Conservation (phyloP, 1,139 yeast genomes). For the Yamadazyma spencermartinsiae region DNA sequence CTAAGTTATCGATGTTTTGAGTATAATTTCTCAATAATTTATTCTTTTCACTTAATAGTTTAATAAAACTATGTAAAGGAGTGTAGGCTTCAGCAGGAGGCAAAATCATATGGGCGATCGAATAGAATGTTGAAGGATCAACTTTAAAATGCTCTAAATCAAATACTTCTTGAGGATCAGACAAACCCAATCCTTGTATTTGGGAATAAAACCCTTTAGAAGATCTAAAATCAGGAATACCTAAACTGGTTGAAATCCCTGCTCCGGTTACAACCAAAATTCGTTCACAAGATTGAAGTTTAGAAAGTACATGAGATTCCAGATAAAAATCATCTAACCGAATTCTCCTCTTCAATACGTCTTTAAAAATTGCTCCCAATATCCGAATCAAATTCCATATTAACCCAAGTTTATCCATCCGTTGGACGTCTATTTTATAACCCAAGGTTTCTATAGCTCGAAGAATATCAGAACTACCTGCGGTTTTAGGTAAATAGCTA, state of each 20-base stretch:
- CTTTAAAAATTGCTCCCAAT: slow-evolving; percentile 61
- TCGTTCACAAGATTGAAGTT: slow-evolving; percentile 55
- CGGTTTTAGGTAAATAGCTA: slow-evolving; percentile 58
- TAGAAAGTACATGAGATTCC: slow-evolving; percentile 58
- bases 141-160: slow-evolving; percentile 70
- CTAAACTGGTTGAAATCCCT: slow-evolving; percentile 89
- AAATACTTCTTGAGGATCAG: slow-evolving; percentile 95
- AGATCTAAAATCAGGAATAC: slow-evolving; percentile 94
- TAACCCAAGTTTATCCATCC: slow-evolving; percentile 23
- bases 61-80: slow-evolving; percentile 85
- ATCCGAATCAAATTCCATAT: slow-evolving; percentile 44
- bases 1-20: slow-evolving; percentile 92
- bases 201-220: slow-evolving; percentile 82
- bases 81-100: slow-evolving; percentile 78
- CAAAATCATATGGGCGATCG: slow-evolving; percentile 82
- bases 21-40: slow-evolving; percentile 87
- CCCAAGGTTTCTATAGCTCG: slow-evolving; percentile 53
- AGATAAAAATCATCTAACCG: slow-evolving; percentile 54
- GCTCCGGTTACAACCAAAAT: slow-evolving; percentile 91
- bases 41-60: slow-evolving; percentile 69
- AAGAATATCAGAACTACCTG: slow-evolving; percentile 54
- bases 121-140: slow-evolving; percentile 83
- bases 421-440: slow-evolving; percentile 40
- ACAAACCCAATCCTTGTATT: slow-evolving; percentile 67
- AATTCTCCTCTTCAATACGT: slow-evolving; percentile 55